These are phyloP conservation scores for Acanthamoeba triangularis DNA, from an alignment of 208 protist genomes.

Conservation along the genomic window DNA sequence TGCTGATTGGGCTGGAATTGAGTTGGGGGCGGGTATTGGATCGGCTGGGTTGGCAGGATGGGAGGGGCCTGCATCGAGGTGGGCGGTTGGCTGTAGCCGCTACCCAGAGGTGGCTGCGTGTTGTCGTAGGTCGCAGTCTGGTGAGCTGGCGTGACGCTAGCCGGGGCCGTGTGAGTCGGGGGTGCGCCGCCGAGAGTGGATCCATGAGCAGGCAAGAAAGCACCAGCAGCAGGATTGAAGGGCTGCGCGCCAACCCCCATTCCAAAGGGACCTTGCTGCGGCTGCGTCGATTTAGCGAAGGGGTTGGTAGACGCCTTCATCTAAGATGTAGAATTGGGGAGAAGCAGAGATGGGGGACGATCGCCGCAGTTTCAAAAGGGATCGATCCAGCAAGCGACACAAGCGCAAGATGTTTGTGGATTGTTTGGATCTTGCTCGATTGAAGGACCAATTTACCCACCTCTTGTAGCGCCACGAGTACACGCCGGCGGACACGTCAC, in stretches of 20 bases:
- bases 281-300: background rate
- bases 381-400: background rate
- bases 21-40: background rate
- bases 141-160: background rate
- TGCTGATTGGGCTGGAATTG: background rate
- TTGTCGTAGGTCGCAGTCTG: too few species aligned
- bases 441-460: too few species aligned
- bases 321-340: background rate
- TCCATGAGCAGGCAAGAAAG: too few species aligned
- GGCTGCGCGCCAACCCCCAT: background rate
- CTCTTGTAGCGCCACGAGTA: background rate
- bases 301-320: constrained; percentile 31
- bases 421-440: too few species aligned
- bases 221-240: background rate
- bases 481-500: background rate
- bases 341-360: background rate
- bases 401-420: too few species aligned
- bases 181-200: background rate
- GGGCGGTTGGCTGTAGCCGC: too few species aligned
- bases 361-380: background rate
- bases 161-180: background rate
- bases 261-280: background rate
- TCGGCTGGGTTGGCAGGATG: background rate
- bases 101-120: too few species aligned
- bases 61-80: background rate